Evolutionary conservation across 176 grass and related monocot species (phyloP), one percentile per base, ranked within the genome.

Genomic region (Triticum monococcum): DNA sequence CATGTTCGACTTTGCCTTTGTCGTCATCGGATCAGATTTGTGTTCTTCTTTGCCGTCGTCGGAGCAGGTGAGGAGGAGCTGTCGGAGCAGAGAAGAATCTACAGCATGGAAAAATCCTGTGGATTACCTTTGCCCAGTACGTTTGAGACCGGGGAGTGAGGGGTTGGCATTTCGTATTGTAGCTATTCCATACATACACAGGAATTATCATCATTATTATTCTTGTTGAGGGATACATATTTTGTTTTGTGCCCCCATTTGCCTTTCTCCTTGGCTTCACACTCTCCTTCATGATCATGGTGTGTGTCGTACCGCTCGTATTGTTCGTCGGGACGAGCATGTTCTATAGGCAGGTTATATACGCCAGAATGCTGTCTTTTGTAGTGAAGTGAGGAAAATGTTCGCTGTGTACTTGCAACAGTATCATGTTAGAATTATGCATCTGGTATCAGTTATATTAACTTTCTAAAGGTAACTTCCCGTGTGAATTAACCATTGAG

Each of bases 201-300:
- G 18, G 56, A 59, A 59, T 59, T 17, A 50, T 50, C 48, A 17
- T 50, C 48, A 59, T 59, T 9, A 59, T 59, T 59, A 22, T 59
- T 59, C 2, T 9, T 59, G 54, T 59, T 59, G 54, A 59, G 54
- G 7, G 54, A 59, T 59, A 22, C 54, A 59, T 59, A 22, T 22
- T 59, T 59, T 59, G 54, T 59, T 59, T 59, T 59, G 18, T 59
- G 0, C 52, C 52, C 20, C 52, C 54, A 8, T 59, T 22, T 3
- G 54, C 18, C 54, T 59, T 59, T 22, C 54, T 59, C 54, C 7
- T 22, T 22, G 18, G 91, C 61, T 93, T 96, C 83, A 69, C 84
- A 35, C 40, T 91, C 5, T 96, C 91, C 8, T 93, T 96, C 77
- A 14, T 86, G 45, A 90, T 96, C 79, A 96, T 93, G 94, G 84